Percentiles rank a stretch among this genome's conserved stretches.
Evolutionary conservation across 176 grass and related monocot species (phyloP).

Genomic region (Thinopyrum elongatum): DNA sequence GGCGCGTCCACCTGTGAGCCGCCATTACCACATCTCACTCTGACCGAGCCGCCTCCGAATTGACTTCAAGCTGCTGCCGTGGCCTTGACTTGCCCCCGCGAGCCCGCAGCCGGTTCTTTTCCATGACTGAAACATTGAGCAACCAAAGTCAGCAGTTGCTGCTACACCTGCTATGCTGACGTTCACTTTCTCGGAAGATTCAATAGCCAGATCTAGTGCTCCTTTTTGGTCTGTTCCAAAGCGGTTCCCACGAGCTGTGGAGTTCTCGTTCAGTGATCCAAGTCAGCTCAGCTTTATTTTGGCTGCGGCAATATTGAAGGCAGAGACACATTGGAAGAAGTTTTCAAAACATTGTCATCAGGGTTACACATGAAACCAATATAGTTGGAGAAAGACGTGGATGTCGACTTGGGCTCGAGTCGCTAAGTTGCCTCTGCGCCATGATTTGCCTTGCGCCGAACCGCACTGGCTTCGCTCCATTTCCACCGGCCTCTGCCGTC

Average conservation of each 20-base stretch:
- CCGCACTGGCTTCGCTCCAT: no score
- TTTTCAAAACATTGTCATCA: constrained; percentile 49
- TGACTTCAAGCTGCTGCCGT: background rate
- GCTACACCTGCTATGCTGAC: constrained; percentile 20
- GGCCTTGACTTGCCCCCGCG: no score
- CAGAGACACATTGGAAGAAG: constrained; percentile 73
- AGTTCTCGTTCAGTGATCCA: constrained; percentile 57
- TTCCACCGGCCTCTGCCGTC: no score
- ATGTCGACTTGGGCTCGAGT: no score
- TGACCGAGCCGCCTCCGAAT: no score
- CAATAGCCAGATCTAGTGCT: constrained; percentile 66
- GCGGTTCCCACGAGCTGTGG: constrained; percentile 73
- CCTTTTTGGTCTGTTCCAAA: constrained; percentile 95
- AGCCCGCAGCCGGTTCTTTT: no score
- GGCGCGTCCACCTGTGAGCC: no score
- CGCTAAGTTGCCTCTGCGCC: no score
- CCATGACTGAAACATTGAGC: no score
- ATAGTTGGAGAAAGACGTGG: constrained; percentile 96
- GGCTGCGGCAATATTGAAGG: constrained; percentile 71
- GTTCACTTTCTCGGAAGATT: constrained; percentile 82
- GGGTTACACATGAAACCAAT: constrained; percentile 84
- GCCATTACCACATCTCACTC: no score
- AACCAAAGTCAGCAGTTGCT: no score
- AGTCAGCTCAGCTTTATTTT: constrained; percentile 63
- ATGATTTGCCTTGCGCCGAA: no score